These are phyloP conservation scores for Neoboletus subvelutipes DNA, from an alignment of 768 basidiomycete species.

Conservation along the genomic window DNA sequence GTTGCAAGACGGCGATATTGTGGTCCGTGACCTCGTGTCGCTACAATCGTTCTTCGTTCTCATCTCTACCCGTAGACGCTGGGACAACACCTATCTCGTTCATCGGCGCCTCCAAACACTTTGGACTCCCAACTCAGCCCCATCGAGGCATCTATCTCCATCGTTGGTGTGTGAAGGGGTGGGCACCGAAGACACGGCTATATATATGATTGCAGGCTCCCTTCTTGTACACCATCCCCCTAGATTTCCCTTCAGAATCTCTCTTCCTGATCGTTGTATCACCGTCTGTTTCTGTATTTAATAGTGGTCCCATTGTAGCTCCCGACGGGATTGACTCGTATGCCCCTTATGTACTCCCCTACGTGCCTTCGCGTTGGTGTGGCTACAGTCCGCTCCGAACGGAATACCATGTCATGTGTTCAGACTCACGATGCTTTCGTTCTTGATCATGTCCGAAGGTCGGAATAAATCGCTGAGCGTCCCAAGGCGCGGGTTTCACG, in stretches of 20 bases:
- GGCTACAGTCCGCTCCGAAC: not conserved
- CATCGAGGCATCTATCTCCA: slow-evolving; percentile 41
- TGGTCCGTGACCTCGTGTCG: slow-evolving; percentile 35
- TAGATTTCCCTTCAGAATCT: not conserved
- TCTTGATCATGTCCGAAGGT: not conserved
- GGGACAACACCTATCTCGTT: slow-evolving; percentile 39
- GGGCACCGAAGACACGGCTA: not conserved
- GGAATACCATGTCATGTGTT: not conserved
- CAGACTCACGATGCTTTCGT: not conserved
- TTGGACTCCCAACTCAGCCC: slow-evolving; percentile 47
- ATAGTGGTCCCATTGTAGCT: not conserved
- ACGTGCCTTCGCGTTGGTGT: not conserved
- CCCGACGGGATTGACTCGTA: not conserved
- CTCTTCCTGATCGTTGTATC: not conserved
- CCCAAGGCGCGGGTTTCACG: not conserved
- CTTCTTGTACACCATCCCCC: not conserved
- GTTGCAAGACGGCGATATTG: slow-evolving; percentile 42
- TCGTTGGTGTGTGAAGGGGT: slow-evolving; percentile 32
- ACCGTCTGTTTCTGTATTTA: slow-evolving; percentile 5
- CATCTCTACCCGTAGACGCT: slow-evolving; percentile 35
- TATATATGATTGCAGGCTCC: not conserved
- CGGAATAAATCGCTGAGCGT: not conserved
- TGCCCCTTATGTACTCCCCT: not conserved
- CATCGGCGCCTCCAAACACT: slow-evolving; percentile 39
- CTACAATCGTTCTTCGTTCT: not conserved